phyloP scores from a whole-genome alignment of 2,329 filamentous ascomycete genomes.

The Penicillium concentricum region DNA sequence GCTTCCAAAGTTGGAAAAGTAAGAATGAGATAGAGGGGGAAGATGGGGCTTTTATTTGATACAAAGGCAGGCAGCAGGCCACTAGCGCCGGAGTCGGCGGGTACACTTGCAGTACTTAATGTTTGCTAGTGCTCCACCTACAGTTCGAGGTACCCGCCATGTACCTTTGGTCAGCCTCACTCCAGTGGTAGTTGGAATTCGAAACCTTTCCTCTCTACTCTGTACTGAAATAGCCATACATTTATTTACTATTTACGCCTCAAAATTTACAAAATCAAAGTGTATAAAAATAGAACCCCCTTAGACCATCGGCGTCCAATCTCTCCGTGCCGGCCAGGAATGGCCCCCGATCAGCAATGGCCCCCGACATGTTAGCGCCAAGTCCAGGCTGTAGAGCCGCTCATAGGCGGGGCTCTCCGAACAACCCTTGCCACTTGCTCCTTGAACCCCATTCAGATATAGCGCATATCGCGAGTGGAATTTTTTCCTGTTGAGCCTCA shows the following conservation, averaged over 20 bases:
- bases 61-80: conserved; percentile 9
- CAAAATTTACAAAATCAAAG: background rate
- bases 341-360: background rate
- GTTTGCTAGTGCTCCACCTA: background rate
- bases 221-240: background rate
- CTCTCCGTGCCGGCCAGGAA: background rate
- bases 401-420: background rate
- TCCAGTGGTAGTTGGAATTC: background rate
- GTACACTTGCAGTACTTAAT: conserved; percentile 3
- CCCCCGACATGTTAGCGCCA: conserved; percentile 1
- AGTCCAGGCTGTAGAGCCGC: background rate
- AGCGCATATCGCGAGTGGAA: background rate
- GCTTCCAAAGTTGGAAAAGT: background rate
- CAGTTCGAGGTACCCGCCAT: background rate
- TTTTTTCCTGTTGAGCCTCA: conserved; percentile 2
- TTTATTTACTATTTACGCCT: background rate
- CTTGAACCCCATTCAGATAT: background rate
- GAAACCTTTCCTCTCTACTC: background rate
- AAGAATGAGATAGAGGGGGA: conserved; percentile 2
- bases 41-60: conserved; percentile 5
- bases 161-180: background rate
- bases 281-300: conserved; percentile 18
- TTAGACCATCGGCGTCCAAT: background rate
- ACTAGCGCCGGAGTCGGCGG: conserved; percentile 4
- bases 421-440: background rate